Percentiles rank a stretch among this genome's conserved stretches.
phyloP scores from a whole-genome alignment of 2,329 filamentous ascomycete genomes.

The Scytalidium lignicola region DNA sequence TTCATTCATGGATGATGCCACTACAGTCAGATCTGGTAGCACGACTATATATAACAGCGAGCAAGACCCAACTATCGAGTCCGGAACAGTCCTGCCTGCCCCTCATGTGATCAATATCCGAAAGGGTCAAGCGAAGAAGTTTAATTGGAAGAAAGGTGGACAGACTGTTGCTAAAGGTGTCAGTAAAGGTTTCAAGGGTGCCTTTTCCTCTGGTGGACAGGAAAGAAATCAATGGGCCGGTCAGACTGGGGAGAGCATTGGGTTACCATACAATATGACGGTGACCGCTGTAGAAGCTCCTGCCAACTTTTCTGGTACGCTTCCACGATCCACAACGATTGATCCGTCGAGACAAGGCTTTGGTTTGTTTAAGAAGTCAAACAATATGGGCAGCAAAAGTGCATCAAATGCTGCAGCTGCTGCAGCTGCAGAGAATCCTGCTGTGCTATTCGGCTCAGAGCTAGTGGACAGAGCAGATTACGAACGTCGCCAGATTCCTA shows the following conservation, averaged over 20 bases:
- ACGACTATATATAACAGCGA: slow-evolving; percentile 29
- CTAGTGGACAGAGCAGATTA: slow-evolving; percentile 79
- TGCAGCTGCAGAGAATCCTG: slow-evolving; percentile 44
- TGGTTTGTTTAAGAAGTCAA: slow-evolving; percentile 57
- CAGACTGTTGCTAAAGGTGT: slow-evolving; percentile 93
- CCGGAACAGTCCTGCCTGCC: slow-evolving; percentile 32
- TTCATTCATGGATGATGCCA: slow-evolving; percentile 26
- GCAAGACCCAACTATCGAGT: slow-evolving; percentile 26
- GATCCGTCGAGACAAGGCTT: slow-evolving; percentile 43
- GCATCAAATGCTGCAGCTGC: slow-evolving; percentile 35
- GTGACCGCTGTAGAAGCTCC: slow-evolving; percentile 47
- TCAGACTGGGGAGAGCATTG: slow-evolving; percentile 58
- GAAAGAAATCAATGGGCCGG: slow-evolving; percentile 49
- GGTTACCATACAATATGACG: slow-evolving; percentile 67
- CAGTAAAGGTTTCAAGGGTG: slow-evolving; percentile 88
- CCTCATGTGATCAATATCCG: slow-evolving; percentile 95
- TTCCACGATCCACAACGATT: slow-evolving; percentile 19
- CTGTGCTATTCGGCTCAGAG: slow-evolving; percentile 80
- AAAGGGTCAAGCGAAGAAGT: slow-evolving; percentile 87
- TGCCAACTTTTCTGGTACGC: slow-evolving; percentile 15
- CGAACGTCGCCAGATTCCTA: slow-evolving; percentile 84
- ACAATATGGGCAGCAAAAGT: slow-evolving; percentile 44
- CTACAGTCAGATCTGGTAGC: slow-evolving; percentile 35
- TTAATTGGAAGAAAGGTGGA: slow-evolving; percentile 97
- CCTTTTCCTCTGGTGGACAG: slow-evolving; percentile 55